Percentiles rank a stretch among this genome's conserved stretches.
Evolutionary conservation across 192 early-diverging fungal species (phyloP).

Genomic region (Phycomyces nitens): DNA sequence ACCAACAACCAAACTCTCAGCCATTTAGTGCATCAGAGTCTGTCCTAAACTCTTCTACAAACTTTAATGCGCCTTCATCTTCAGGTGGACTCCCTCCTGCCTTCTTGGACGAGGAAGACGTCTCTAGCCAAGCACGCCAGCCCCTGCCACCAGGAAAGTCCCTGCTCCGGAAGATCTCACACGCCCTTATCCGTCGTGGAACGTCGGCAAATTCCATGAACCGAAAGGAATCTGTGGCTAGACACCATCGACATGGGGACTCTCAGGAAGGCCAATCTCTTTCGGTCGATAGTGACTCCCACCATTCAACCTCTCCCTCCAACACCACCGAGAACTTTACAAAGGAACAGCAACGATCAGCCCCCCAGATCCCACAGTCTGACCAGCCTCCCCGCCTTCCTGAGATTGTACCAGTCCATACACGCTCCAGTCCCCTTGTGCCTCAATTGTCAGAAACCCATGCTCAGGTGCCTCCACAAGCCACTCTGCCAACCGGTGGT

Average conservation of each 20-base stretch:
- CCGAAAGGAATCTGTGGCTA: not conserved
- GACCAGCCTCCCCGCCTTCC: too few relatives aligned
- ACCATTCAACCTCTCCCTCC: not conserved
- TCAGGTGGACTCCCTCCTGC: not conserved
- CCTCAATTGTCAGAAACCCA: not conserved
- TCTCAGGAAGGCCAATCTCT: not conserved
- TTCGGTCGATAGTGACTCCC: not conserved
- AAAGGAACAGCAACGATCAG: too few relatives aligned
- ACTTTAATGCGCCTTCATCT: too few relatives aligned
- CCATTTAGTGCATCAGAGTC: too few relatives aligned
- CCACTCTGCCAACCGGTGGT: not conserved
- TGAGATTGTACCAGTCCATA: too few relatives aligned
- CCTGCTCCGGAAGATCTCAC: constrained; percentile 14
- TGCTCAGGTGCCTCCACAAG: not conserved
- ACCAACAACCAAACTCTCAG: too few relatives aligned
- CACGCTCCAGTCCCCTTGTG: too few relatives aligned
- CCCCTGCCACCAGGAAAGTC: constrained; percentile 2
- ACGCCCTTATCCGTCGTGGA: constrained; percentile 11
- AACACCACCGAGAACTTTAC: too few relatives aligned
- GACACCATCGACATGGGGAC: not conserved
- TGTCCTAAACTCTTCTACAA: too few relatives aligned
- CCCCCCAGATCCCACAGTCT: too few relatives aligned
- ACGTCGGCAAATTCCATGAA: constrained; percentile 8
- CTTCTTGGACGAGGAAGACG: not conserved
- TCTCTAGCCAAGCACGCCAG: not conserved